These are phyloP conservation scores for Alloteropsis semialata DNA, from an alignment of 176 grass and related monocot species.

Conservation along the genomic window DNA sequence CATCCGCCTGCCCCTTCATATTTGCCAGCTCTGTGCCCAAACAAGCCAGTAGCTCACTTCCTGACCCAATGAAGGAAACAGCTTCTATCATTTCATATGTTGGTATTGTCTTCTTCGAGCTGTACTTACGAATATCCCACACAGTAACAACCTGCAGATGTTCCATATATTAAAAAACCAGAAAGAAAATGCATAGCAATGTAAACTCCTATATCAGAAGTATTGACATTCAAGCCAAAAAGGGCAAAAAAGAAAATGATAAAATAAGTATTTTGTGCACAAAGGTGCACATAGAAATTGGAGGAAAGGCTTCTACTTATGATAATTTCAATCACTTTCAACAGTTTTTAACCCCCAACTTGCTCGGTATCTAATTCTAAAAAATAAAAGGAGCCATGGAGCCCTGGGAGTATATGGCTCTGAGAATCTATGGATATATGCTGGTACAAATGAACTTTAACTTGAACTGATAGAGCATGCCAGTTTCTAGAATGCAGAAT, in stretches of 20 bases:
- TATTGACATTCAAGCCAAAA: conserved; percentile 1
- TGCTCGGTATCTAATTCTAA: not conserved
- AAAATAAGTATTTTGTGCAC: not conserved
- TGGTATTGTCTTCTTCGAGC: conserved; percentile 77
- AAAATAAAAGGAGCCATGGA: not conserved
- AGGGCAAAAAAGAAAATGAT: not conserved
- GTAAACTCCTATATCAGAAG: not conserved
- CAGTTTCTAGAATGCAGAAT: not conserved
- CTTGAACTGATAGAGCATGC: not conserved
- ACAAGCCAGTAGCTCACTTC: conserved; percentile 49
- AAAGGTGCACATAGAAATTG: not conserved
- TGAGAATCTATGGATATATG: not conserved
- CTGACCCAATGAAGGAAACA: conserved; percentile 65
- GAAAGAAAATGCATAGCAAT: conserved; percentile 9
- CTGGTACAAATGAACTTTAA: not conserved
- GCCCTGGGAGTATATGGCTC: not conserved
- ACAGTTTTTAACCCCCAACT: not conserved
- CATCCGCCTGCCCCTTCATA: conserved; percentile 30
- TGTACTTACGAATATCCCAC: conserved; percentile 74
- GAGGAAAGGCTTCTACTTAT: not conserved
- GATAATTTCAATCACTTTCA: not conserved
- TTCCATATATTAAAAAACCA: conserved; percentile 18
- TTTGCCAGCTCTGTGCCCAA: conserved; percentile 40
- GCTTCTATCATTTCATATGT: conserved; percentile 93
- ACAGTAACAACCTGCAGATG: conserved; percentile 71